These are phyloP conservation scores for Pyrenochaeta sp. DNA, from an alignment of 2,329 filamentous ascomycete species.

Conservation along the genomic window DNA sequence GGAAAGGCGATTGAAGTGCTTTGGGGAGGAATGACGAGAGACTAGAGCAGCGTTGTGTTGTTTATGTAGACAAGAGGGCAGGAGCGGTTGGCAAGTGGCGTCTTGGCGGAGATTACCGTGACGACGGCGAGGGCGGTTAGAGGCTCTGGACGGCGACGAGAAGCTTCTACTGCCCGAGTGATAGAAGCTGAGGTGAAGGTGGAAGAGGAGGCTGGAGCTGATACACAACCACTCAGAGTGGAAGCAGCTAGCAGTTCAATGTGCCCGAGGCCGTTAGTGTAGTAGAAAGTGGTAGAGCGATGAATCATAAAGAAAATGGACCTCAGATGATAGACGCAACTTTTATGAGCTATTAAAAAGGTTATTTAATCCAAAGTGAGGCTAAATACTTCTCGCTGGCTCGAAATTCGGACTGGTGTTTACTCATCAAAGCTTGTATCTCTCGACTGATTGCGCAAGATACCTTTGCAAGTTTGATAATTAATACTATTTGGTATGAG, in stretches of 20 bases:
- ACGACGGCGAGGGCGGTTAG: constrained; percentile 2
- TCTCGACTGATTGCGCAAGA: too few relatives aligned
- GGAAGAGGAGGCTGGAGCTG: background rate
- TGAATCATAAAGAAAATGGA: background rate
- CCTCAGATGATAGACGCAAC: too few relatives aligned
- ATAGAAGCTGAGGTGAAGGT: constrained; percentile 8
- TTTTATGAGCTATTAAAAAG: too few relatives aligned
- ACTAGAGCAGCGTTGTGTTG: constrained; percentile 2
- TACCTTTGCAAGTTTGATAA: too few relatives aligned
- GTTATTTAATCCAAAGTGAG: background rate
- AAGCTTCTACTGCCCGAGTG: constrained; percentile 6
- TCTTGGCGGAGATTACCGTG: constrained; percentile 8
- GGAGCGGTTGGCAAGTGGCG: constrained; percentile 8
- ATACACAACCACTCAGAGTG: background rate
- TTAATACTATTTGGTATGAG: too few relatives aligned
- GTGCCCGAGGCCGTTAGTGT: background rate
- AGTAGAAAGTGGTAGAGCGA: background rate
- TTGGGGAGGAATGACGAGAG: background rate
- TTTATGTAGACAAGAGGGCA: constrained; percentile 14
- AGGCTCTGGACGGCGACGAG: background rate
- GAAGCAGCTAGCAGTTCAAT: background rate
- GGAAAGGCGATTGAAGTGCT: background rate
- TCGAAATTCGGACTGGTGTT: too few relatives aligned
- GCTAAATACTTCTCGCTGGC: too few relatives aligned
- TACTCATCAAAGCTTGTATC: too few relatives aligned